These are phyloP conservation scores for Tolypocladium amazonense DNA, from an alignment of 2,329 filamentous ascomycete species.

Conservation along the genomic window DNA sequence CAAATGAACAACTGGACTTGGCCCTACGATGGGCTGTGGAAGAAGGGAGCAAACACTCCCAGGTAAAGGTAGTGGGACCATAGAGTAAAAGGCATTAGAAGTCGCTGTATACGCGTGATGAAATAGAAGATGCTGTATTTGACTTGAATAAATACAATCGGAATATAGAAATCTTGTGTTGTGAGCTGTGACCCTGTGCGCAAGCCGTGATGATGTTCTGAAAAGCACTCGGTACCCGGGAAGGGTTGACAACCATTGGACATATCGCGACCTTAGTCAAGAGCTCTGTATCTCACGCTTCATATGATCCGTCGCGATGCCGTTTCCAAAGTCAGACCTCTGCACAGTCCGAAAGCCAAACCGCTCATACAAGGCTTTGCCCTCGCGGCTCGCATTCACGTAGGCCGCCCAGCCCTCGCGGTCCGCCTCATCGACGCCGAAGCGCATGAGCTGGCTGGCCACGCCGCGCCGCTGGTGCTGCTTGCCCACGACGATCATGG, in stretches of 20 bases:
- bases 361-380: slow-evolving; percentile 15
- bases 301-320: slow-evolving; percentile 19
- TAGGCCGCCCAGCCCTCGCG: slow-evolving; percentile 16
- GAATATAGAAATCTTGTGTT: too few species aligned
- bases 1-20: slow-evolving; percentile 57
- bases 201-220: too few species aligned
- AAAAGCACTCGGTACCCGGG: too few species aligned
- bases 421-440: slow-evolving; percentile 19
- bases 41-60: slow-evolving; percentile 11
- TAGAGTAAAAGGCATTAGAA: neutral
- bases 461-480: slow-evolving; percentile 20
- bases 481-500: slow-evolving; percentile 19
- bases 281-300: slow-evolving; percentile 10
- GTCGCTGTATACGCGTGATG: too few species aligned
- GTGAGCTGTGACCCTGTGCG: too few species aligned
- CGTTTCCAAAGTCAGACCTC: slow-evolving; percentile 8
- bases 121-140: too few species aligned
- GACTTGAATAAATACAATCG: neutral
- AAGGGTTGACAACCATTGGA: too few species aligned
- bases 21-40: slow-evolving; percentile 35
- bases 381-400: slow-evolving; percentile 16
- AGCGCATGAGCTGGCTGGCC: slow-evolving; percentile 20
- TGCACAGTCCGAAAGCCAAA: slow-evolving; percentile 16
- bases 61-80: neutral
- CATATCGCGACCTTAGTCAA: neutral